A percentile compares a stretch with the other conserved stretches of the same genome.
Conservation (phyloP, 139 green algal species). For the Closterium sp. region DNA sequence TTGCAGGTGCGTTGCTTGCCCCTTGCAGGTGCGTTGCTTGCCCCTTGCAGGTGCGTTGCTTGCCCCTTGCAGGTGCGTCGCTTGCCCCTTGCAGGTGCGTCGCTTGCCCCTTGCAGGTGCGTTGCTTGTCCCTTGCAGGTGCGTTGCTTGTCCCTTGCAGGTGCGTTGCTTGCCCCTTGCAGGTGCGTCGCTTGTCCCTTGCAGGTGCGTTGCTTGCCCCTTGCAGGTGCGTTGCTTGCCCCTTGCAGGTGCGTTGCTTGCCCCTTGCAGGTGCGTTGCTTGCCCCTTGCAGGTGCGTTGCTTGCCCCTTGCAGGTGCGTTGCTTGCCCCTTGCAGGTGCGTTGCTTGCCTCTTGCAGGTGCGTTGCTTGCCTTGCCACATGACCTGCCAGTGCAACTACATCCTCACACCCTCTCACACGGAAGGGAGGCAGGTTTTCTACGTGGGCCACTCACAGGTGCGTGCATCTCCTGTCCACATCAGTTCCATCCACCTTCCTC, state of each 20-base stretch:
- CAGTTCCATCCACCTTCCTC: too few relatives aligned
- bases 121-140: too few relatives aligned
- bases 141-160: background rate
- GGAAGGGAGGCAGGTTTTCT: background rate
- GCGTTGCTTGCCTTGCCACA: too few relatives aligned
- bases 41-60: slow-evolving; percentile 19
- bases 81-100: slow-evolving; percentile 32
- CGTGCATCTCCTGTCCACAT: too few relatives aligned
- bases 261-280: too few relatives aligned
- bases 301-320: background rate
- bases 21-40: too few relatives aligned
- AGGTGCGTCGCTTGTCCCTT: slow-evolving; percentile 13
- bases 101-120: background rate
- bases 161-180: too few relatives aligned
- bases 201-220: background rate
- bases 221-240: too few relatives aligned
- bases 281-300: slow-evolving; percentile 22
- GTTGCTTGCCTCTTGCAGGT: background rate
- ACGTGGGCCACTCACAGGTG: slow-evolving; percentile 37
- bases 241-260: slow-evolving; percentile 16
- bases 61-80: too few relatives aligned
- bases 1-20: slow-evolving; percentile 11
- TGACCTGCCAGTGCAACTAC: background rate
- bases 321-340: slow-evolving; percentile 39
- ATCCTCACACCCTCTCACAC: background rate